Evolutionary conservation across 2,329 filamentous ascomycete genomes (phyloP), one percentile per base, ranked within the genome.

Genomic region (Monosporascus ibericus): DNA sequence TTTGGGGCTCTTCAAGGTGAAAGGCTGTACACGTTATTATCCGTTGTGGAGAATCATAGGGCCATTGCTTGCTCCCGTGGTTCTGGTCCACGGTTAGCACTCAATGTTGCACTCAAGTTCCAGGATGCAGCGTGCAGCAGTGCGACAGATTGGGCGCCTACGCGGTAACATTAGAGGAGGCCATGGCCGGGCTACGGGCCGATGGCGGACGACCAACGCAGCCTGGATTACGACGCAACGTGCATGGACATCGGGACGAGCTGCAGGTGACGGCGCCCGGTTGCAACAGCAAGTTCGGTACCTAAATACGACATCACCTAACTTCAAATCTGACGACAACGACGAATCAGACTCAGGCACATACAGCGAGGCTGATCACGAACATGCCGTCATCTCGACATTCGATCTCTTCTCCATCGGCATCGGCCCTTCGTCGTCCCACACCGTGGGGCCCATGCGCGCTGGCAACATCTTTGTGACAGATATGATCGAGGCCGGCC

Each of bases 361-460:
- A 11, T 77, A 78, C 61, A 77, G 71, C 55, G 75, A 78, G 57
- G 69, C 75, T 1, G 75, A 76, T 47, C 72, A 75, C 47, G 75
- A 78, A 57, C 75, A 78, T 58, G 75, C 75, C 53, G 75, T 78
- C 60, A 78, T 78, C 52, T 78, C 75, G 2, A 74, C 75, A 0
- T 78, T 78, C 55, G 75, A 78, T 59, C 68, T 78, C 36, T 78
- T 78, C 62, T 77, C 75, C 34, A 76, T 78, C 49, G 75, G 75
- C 57, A 77, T 78, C 57, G 75, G 75, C 0, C 75, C 75, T 11
- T 78, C 75, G 0, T 78, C 75, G 2, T 78, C 75, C 11, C 75
- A 78, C 61, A 78, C 75, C 0, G 75, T 78, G 24, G 75, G 75
- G 1, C 75, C 75, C 18, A 78, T 78, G 75, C 73, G 75, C 18